Base-by-base conservation (phyloP, 805 yeast genomes). In the Brettanomyces bruxellensis region DNA sequence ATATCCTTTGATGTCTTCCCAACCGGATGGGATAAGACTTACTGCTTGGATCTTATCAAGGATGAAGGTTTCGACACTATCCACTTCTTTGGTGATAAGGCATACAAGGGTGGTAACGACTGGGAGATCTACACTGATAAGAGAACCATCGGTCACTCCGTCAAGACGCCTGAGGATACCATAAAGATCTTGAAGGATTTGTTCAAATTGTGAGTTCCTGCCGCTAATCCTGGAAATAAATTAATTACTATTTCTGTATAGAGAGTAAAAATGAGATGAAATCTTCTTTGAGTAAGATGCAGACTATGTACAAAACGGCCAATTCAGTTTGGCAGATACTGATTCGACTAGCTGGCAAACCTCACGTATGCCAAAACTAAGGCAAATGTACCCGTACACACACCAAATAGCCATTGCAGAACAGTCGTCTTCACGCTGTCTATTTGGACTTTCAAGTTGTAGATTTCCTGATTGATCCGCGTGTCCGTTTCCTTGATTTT, bases 1-100 rank as follows among this genome's bases (percentile, higher is more conserved):
- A 93, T 93, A 67, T 91, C 98, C 34, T 93, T 93, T 61, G 99
- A 93, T 63, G 98, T 93, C 54, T 93, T 93, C 91, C 99, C 99
- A 74, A 87, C 96, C 53, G 99, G 99, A 64, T 93, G 99, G 99
- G 99, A 93, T 72, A 93, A 93, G 80, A 93, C 99, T 51, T 93
- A 91, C 75, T 87, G 95, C 70, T 79, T 93, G 65, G 89, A 84
- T 70, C 99, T 91, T 70, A 90, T 93, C 58, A 87, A 71, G 60
- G 68, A 74, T 50, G 96, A 91, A 70, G 81, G 84, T 55, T 93
- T 90, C 73, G 75, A 81, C 61, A 76, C 79, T 58, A 88, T 93
- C 60, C 98, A 93, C 75, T 93, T 93, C 81, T 93, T 93, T 65
- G 99, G 99, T 72, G 99, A 93, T 78, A 93, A 93, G 78, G 78